phyloP scores from a whole-genome alignment of 306 rosid genomes.

The Oxytropis ochrocephala region DNA sequence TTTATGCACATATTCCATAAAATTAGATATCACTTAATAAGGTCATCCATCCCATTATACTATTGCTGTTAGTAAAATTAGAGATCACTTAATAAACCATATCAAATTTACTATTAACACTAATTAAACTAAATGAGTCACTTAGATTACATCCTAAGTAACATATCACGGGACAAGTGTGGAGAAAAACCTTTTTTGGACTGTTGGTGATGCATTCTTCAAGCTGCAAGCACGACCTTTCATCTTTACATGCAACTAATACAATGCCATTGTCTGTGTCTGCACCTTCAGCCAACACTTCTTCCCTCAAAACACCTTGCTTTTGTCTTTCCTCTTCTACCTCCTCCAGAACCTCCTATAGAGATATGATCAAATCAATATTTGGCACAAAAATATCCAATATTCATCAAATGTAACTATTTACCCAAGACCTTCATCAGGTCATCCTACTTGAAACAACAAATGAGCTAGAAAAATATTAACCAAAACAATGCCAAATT shows the following conservation, averaged over 20 bases:
- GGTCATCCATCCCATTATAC: neutral
- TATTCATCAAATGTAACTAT: slow-evolving; percentile 10
- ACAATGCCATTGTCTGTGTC: slow-evolving; percentile 56
- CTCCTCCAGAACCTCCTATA: slow-evolving; percentile 92
- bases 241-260: slow-evolving; percentile 94
- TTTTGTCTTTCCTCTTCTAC: slow-evolving; percentile 73
- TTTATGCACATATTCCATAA: neutral
- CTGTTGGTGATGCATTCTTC: slow-evolving; percentile 63
- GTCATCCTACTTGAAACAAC: slow-evolving; percentile 17
- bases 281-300: slow-evolving; percentile 44
- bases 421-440: neutral
- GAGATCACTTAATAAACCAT: neutral
- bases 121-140: neutral
- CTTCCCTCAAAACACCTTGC: slow-evolving; percentile 43
- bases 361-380: slow-evolving; percentile 7
- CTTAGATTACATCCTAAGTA: neutral
- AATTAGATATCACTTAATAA: neutral
- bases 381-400: slow-evolving; percentile 21
- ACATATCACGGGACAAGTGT: neutral
- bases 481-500: slow-evolving; percentile 6
- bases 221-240: slow-evolving; percentile 87
- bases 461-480: neutral
- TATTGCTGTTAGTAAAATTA: neutral
- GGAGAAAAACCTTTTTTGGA: slow-evolving; percentile 52
- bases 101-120: neutral